These are phyloP conservation scores for Liquidambar formosana DNA, from an alignment of 164 flowering plant genomes.

Conservation along the genomic window DNA sequence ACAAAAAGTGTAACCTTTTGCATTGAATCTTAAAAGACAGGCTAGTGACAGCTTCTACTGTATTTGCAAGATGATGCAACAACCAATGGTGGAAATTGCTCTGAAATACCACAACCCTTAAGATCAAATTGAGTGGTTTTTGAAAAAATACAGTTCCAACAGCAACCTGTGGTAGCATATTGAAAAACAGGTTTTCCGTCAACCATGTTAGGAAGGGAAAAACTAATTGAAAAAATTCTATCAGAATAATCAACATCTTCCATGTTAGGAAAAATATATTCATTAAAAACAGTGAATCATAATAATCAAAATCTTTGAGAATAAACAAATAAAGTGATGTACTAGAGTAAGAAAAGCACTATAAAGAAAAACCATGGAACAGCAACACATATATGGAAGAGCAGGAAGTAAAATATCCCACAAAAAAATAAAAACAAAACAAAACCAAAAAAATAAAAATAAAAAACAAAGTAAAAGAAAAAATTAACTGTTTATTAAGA, in stretches of 20 bases:
- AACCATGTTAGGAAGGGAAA: neutral
- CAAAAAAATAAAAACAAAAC: neutral
- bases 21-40: neutral
- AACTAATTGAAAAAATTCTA: neutral
- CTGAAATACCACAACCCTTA: neutral
- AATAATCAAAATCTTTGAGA: too few species aligned
- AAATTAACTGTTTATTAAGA: neutral
- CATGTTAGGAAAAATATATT: too few species aligned
- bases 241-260: neutral
- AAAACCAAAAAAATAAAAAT: neutral
- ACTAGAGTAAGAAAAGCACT: too few species aligned
- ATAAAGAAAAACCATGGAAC: neutral
- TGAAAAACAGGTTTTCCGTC: neutral
- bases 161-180: constrained; percentile 5
- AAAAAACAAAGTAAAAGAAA: too few species aligned
- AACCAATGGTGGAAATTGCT: neutral
- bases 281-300: too few species aligned
- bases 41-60: constrained; percentile 1
- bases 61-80: constrained; percentile 5
- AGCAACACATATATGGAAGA: neutral
- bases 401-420: neutral
- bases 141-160: neutral
- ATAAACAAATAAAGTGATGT: too few species aligned
- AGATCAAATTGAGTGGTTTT: neutral
- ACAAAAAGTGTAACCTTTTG: neutral